Evolutionary conservation across 1,139 yeast species (phyloP).

Genomic region (Hemisphaericaspora lyxosophila): DNA sequence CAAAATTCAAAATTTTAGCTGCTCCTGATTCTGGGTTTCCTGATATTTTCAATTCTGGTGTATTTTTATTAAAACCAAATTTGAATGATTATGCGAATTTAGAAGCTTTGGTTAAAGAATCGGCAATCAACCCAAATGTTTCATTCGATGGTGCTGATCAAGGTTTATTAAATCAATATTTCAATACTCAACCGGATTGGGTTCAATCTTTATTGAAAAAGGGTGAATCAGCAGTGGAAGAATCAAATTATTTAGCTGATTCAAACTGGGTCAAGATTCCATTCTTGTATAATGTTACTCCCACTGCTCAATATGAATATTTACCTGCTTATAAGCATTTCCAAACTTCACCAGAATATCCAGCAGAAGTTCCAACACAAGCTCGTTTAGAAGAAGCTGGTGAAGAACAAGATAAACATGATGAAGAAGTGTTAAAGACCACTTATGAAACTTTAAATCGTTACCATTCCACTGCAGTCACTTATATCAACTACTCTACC

Average conservation of each 20-base stretch:
- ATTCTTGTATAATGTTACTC: slow-evolving; percentile 83
- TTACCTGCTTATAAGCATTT: slow-evolving; percentile 76
- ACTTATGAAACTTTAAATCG: slow-evolving; percentile 18
- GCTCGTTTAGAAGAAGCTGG: slow-evolving; percentile 7
- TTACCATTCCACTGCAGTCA: slow-evolving; percentile 29
- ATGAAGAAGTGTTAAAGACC: slow-evolving; percentile 13
- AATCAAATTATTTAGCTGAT: slow-evolving; percentile 8
- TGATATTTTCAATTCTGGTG: slow-evolving; percentile 89
- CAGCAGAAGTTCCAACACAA: slow-evolving; percentile 8
- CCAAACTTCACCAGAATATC: slow-evolving; percentile 16
- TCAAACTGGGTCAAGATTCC: slow-evolving; percentile 71
- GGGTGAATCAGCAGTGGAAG: slow-evolving; percentile 9
- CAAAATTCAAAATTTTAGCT: slow-evolving; percentile 53
- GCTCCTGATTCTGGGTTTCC: slow-evolving; percentile 97
- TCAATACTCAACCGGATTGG: slow-evolving; percentile 53
- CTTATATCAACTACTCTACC: slow-evolving; percentile 20
- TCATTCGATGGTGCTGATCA: slow-evolving; percentile 97
- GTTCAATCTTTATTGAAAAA: slow-evolving; percentile 19
- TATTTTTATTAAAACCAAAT: slow-evolving; percentile 67
- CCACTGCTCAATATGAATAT: slow-evolving; percentile 78
- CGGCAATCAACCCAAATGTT: slow-evolving; percentile 24
- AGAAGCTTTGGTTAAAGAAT: slow-evolving; percentile 29
- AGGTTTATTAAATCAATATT: slow-evolving; percentile 83
- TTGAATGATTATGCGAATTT: slow-evolving; percentile 45
- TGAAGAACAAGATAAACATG: slow-evolving; percentile 6